Conservation (phyloP, 2,329 filamentous ascomycete species). For the Ophiostoma himal-ulmi region DNA sequence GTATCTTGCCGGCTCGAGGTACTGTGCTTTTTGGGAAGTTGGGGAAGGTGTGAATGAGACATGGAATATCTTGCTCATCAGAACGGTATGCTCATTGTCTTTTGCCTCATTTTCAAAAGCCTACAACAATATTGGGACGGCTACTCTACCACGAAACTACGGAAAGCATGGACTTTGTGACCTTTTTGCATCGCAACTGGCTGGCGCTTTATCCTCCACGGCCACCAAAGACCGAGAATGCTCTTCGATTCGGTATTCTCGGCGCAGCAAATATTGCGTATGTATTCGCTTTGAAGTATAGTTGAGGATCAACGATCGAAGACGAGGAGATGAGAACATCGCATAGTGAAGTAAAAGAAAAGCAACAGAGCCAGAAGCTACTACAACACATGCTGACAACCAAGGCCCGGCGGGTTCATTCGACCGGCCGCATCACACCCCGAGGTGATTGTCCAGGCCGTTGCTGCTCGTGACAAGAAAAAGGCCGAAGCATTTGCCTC, state of each 20-base stretch:
- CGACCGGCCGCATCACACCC: slow-evolving; percentile 47
- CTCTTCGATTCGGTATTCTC: slow-evolving; percentile 38
- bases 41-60: background rate
- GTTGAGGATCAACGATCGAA: background rate
- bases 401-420: slow-evolving; percentile 38
- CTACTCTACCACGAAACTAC: background rate
- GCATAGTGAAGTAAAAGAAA: too few relatives aligned
- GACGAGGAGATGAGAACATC: background rate
- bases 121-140: background rate
- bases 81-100: background rate
- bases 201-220: slow-evolving; percentile 18
- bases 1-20: background rate
- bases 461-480: slow-evolving; percentile 46
- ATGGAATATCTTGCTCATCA: background rate
- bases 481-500: slow-evolving; percentile 47
- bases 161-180: slow-evolving; percentile 5
- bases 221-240: slow-evolving; percentile 25
- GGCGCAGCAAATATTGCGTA: slow-evolving; percentile 39
- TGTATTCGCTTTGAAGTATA: slow-evolving; percentile 16
- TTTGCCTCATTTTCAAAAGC: background rate
- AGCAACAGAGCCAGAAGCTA: too few relatives aligned
- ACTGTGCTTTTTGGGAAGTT: background rate
- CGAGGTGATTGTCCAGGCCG: slow-evolving; percentile 47
- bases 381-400: background rate
- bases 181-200: slow-evolving; percentile 21